Percentiles rank a stretch among this genome's conserved stretches.
These are phyloP conservation scores for Tuber magnatum DNA, from an alignment of 495 filamentous ascomycete genomes.

Conservation along the genomic window DNA sequence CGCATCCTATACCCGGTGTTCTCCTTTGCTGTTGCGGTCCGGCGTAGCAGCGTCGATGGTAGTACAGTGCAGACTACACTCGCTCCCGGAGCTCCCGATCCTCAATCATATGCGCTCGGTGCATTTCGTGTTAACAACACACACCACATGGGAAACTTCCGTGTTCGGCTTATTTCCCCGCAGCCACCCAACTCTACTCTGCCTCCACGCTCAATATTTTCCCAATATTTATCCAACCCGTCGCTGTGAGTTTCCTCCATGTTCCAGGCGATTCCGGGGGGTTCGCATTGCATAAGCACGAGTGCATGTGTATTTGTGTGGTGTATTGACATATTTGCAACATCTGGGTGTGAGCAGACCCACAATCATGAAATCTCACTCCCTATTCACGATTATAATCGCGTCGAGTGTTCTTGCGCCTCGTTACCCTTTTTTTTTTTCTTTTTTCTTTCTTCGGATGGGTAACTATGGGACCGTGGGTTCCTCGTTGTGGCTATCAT, in stretches of 20 bases:
- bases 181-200: not conserved
- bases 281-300: not conserved
- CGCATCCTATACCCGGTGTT: not conserved
- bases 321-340: not conserved
- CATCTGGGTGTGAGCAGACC: not conserved
- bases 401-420: not conserved
- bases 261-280: not conserved
- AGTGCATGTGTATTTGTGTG: not conserved
- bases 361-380: not conserved
- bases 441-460: not conserved
- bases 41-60: not conserved
- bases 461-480: not conserved
- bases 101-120: not conserved
- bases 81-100: not conserved
- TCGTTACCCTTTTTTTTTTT: not conserved
- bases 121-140: not conserved
- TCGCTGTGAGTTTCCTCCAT: not conserved
- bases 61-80: not conserved
- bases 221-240: not conserved
- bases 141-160: not conserved
- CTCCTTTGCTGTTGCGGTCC: not conserved
- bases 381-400: not conserved
- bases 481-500: not conserved
- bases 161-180: not conserved
- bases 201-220: not conserved